These are phyloP conservation scores for Ophiostoma triangulosporum DNA, from an alignment of 2,329 filamentous ascomycete genomes.

Conservation along the genomic window DNA sequence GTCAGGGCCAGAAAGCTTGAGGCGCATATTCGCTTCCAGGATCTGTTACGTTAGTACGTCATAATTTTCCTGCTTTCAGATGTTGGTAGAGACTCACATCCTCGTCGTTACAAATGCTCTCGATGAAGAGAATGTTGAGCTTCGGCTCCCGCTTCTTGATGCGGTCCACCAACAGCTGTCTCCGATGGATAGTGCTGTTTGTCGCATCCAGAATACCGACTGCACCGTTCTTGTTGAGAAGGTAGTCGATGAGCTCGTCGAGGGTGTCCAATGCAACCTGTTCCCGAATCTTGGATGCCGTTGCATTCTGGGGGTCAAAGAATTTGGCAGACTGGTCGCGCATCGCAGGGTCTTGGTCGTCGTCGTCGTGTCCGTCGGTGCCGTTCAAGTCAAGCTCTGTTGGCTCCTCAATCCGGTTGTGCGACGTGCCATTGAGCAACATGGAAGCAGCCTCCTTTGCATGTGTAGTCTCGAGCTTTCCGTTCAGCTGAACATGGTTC, in stretches of 20 bases:
- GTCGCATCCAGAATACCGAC: slow-evolving; percentile 95
- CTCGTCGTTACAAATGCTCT: slow-evolving; percentile 81
- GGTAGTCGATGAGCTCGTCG: slow-evolving; percentile 83
- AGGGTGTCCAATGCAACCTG: slow-evolving; percentile 86
- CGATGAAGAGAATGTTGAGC: slow-evolving; percentile 85
- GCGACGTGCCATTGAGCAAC: slow-evolving; percentile 35
- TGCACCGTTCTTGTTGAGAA: slow-evolving; percentile 67
- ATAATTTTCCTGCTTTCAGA: not conserved
- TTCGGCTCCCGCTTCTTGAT: slow-evolving; percentile 74
- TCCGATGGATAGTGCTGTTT: slow-evolving; percentile 81
- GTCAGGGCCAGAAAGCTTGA: slow-evolving; percentile 91
- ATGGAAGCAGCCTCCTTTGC: slow-evolving; percentile 34
- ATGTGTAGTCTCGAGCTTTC: slow-evolving; percentile 25
- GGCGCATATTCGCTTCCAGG: slow-evolving; percentile 89
- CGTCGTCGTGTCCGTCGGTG: not conserved
- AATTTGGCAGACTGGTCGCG: slow-evolving; percentile 87
- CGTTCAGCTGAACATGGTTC: not conserved
- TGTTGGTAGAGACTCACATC: slow-evolving; percentile 20
- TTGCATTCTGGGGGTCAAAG: slow-evolving; percentile 81
- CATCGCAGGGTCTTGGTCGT: slow-evolving; percentile 23
- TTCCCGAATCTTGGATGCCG: slow-evolving; percentile 71
- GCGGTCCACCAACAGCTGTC: slow-evolving; percentile 69
- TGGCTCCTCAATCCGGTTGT: slow-evolving; percentile 23
- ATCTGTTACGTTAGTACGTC: slow-evolving; percentile 29
- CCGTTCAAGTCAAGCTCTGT: slow-evolving; percentile 26